Conservation (phyloP, 805 yeast species). For the Spathaspora hagerdaliae region DNA sequence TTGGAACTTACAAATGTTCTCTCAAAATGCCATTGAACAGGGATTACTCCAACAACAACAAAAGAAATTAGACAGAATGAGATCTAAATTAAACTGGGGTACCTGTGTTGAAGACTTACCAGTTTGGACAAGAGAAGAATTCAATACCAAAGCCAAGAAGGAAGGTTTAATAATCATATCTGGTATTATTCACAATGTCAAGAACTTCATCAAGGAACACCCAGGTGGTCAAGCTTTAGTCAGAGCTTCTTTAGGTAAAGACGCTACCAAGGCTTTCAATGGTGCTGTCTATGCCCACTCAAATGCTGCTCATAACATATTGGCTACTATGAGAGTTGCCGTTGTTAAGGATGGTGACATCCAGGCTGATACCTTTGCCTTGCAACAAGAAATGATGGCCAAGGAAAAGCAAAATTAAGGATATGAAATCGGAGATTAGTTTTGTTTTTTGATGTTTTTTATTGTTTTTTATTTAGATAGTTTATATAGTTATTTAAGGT, state of each 20-base stretch:
- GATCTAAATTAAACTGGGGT: slow-evolving; percentile 71
- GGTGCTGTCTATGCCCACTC: slow-evolving; percentile 86
- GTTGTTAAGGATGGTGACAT: slow-evolving; percentile 68
- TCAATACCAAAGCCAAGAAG: slow-evolving; percentile 46
- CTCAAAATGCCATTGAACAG: slow-evolving; percentile 78
- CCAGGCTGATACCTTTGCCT: slow-evolving; percentile 46
- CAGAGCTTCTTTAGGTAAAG: slow-evolving; percentile 71
- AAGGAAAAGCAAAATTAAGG: slow-evolving; percentile 21
- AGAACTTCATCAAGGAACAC: slow-evolving; percentile 65
- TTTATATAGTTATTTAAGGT: too few relatives aligned
- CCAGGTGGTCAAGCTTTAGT: slow-evolving; percentile 82
- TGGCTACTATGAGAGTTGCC: slow-evolving; percentile 81
- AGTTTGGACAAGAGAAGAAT: slow-evolving; percentile 67
- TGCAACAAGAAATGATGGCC: slow-evolving; percentile 45
- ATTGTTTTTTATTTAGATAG: too few relatives aligned
- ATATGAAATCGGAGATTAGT: not conserved
- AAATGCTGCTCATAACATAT: slow-evolving; percentile 79
- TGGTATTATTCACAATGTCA: slow-evolving; percentile 77
- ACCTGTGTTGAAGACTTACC: slow-evolving; percentile 62
- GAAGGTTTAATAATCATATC: slow-evolving; percentile 66
- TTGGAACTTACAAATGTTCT: slow-evolving; percentile 68
- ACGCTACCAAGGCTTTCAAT: slow-evolving; percentile 78
- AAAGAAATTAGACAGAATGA: slow-evolving; percentile 66
- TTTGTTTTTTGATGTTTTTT: too few relatives aligned
- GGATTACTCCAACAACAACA: slow-evolving; percentile 81